Evolutionary conservation across 345 rosid species (phyloP).

Genomic region (Eutrema yunnanense): DNA sequence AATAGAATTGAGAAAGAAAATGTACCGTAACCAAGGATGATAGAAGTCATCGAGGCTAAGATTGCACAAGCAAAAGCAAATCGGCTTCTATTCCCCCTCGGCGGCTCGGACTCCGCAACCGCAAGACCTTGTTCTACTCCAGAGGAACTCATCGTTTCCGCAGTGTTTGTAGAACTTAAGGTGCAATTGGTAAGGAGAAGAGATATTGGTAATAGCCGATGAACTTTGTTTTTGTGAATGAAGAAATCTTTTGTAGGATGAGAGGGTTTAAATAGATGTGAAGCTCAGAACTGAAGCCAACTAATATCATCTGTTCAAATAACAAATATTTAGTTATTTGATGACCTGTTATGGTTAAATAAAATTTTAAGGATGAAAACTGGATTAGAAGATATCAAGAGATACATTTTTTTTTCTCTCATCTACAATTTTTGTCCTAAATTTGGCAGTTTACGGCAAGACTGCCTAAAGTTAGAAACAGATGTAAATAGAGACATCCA

Average conservation of each 20-base stretch:
- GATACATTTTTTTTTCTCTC: not conserved
- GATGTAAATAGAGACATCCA: too few relatives aligned
- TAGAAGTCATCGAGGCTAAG: slow-evolving; percentile 64
- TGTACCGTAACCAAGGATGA: slow-evolving; percentile 70
- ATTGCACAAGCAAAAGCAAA: slow-evolving; percentile 58
- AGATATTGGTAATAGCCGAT: not conserved
- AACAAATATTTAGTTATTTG: not conserved
- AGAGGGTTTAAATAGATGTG: slow-evolving; percentile 10
- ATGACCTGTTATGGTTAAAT: not conserved
- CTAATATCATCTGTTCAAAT: not conserved
- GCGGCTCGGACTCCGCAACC: not conserved
- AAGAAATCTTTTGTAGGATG: not conserved
- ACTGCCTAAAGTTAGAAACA: not conserved
- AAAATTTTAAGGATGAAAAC: not conserved
- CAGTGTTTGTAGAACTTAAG: not conserved
- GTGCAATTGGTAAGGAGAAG: not conserved
- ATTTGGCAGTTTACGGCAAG: not conserved
- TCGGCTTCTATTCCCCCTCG: slow-evolving; percentile 23
- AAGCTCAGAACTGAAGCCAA: not conserved
- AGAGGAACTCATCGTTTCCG: slow-evolving; percentile 1
- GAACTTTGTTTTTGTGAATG: not conserved
- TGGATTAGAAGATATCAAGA: not conserved
- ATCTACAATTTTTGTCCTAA: not conserved
- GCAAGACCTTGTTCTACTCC: slow-evolving; percentile 11
- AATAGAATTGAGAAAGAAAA: not conserved